Evolutionary conservation across 495 filamentous ascomycete genomes (phyloP), one percentile per base, ranked within the genome.

Genomic region (Trichoderma reesei): DNA sequence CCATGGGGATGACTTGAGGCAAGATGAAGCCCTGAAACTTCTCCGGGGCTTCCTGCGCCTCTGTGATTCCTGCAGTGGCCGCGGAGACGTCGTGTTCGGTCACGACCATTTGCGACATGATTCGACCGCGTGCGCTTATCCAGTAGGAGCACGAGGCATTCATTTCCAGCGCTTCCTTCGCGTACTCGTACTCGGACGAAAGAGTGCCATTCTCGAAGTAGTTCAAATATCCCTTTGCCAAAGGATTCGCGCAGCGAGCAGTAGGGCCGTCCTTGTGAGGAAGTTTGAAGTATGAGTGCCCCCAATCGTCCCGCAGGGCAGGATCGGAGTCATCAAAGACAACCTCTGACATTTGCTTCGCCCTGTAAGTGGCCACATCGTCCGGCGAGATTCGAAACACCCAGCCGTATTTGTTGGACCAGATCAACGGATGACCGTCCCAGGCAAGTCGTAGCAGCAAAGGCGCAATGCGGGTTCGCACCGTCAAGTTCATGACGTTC

Each of bases 1-100:
- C 94, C 94, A 99, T 99, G 10, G 94, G 94, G 65, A 99, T 97
- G 62, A 99, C 76, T 69, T 99, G 94, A n/a, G 94, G 94, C n/a
- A 99, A 76, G 67, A 99, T 97, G 68, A 89, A 94, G 4, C 94
- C 94, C 13, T 61, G 64, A 11, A 54, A 63, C 39, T 38, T 70
- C 67, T 65, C 65, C 62, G 26, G 26, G 34, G 10, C 51, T 14
- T 56, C 26, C 31, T 54, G 10, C 2, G n/a, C 10, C n/a, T 10
- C 37, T 20, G 3, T 18, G 39, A 33, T 20, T 9, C 18, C 26
- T 42, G 34, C 26, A 16, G 34, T 10, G 3, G 60, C 4, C 3
- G n/a, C 56, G 5, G 66, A 56, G 13, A 84, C 67, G 60, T 95
- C 85, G 56, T 85, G 79, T 63, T 89, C 79, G 67, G 96, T 96